Percentiles rank a stretch among this genome's conserved stretches.
Evolutionary conservation across 176 grass and related monocot species (phyloP).

Genomic region (Triticum dicoccoides): DNA sequence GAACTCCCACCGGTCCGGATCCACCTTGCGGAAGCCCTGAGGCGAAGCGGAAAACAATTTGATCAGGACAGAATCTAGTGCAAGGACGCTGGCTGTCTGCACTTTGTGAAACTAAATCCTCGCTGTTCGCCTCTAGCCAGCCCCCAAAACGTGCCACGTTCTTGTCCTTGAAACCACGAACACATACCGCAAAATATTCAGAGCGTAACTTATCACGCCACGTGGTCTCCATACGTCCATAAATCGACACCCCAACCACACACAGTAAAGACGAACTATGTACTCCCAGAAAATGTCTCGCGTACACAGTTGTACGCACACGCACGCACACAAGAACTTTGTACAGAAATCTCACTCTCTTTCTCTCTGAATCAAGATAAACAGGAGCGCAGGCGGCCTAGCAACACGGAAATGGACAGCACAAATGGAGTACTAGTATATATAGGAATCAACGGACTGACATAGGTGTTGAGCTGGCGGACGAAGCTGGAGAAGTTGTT

Average conservation of each 20-base stretch:
- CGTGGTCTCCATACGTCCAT: too few relatives aligned
- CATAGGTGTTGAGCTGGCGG: conserved; percentile 81
- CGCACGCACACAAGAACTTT: background rate
- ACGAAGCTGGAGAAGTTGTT: conserved; percentile 97
- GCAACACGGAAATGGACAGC: too few relatives aligned
- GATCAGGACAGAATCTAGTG: background rate
- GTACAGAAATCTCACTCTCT: too few relatives aligned
- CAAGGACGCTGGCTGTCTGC: background rate
- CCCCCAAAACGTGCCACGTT: background rate
- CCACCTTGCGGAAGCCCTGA: conserved; percentile 89
- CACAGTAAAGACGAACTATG: too few relatives aligned
- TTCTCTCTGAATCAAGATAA: background rate
- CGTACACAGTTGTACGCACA: background rate
- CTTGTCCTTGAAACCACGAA: background rate
- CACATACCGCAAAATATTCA: background rate
- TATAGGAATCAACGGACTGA: conserved; percentile 2
- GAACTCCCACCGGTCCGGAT: conserved; percentile 76
- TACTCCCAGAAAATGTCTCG: too few relatives aligned
- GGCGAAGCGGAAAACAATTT: background rate
- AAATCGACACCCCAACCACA: too few relatives aligned
- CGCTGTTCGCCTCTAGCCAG: too few relatives aligned
- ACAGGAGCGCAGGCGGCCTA: background rate
- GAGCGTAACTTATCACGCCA: too few relatives aligned
- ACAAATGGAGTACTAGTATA: too few relatives aligned
- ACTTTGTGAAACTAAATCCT: background rate